Base-by-base conservation (phyloP, 805 yeast species). In the Metschnikowia lunata region DNA sequence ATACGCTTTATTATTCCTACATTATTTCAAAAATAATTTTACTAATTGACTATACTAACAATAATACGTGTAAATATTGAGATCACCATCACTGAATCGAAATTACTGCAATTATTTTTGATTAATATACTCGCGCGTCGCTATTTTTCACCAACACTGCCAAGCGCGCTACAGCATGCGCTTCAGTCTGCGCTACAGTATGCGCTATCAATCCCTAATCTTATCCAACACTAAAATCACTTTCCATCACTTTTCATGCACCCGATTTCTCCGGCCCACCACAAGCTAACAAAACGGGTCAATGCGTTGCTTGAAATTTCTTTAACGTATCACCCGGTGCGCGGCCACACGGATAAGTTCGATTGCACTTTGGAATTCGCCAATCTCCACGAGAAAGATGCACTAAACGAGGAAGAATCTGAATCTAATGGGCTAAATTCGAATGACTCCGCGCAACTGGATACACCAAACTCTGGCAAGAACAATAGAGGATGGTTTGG, bases 351-450 rank as follows among this genome's bases (percentile, higher is more conserved):
- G 10, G 36, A 43, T 1, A 39, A 45, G 27, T 38, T 50, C 38
- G 54, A 50, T 28, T 45, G 49, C 29, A 23, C 36, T 12, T 34
- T 50, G 27, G 47, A 45, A 39, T 26, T 50, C 28, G 10, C 34
- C 30, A 48, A 46, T 40, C 40, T 33, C 8, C 37, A 39, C 11
- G 10, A 11, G 2, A 12, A 29, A 29, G 31, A 29, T 10, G 33
- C 14, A 8, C 13, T 11, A 8, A 27, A 30, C 28, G 29, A 34
- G 11, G n/a, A 5, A 26, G 28, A 26, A 10, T 29, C 34, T 15
- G n/a, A 29, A 11, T 3, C 31, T 4, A 29, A 12, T 3, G 31
- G n/a, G n/a, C n/a, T 11, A 4, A 29, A 10, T 11, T 10, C 11
- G 11, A 12, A 29, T 10, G 31, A 29, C n/a, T 10, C 31, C 11